A percentile compares a stretch with the other conserved stretches of the same genome.
These are phyloP conservation scores for Exophiala xenobiotica DNA, from an alignment of 2,329 filamentous ascomycete species.

Conservation along the genomic window DNA sequence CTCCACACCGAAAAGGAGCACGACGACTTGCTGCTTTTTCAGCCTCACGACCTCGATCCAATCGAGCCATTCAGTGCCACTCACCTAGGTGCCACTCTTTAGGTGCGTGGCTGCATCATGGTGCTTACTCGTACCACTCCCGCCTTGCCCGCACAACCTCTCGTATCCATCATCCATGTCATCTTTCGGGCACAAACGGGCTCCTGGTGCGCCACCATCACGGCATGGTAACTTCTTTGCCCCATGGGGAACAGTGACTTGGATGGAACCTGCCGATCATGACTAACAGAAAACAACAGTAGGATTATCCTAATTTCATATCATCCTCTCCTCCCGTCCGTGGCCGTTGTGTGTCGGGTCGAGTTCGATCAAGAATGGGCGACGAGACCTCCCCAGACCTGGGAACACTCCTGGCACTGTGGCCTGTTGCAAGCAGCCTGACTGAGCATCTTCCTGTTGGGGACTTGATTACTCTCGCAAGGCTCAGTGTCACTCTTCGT, in stretches of 20 bases:
- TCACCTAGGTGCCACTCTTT: too few species aligned
- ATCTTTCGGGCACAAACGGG: conserved; percentile 2
- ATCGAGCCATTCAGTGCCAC: too few species aligned
- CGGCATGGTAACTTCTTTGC: background rate
- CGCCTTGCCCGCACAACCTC: background rate
- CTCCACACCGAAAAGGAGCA: background rate
- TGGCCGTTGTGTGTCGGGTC: background rate
- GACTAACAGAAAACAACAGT: conserved; percentile 2
- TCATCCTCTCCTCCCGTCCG: background rate
- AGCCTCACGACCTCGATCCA: background rate
- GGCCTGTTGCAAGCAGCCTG: conserved; percentile 33
- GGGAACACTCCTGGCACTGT: conserved; percentile 31
- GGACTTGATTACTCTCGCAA: conserved; percentile 33
- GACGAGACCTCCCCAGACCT: conserved; percentile 15
- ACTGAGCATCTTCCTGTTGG: conserved; percentile 31
- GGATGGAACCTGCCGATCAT: background rate
- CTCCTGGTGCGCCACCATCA: background rate
- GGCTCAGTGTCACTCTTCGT: conserved; percentile 30
- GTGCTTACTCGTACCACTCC: too few species aligned
- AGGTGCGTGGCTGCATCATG: too few species aligned
- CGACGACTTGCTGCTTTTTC: background rate
- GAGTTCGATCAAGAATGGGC: background rate
- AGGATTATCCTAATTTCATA: background rate
- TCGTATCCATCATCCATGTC: background rate
- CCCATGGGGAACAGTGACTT: conserved; percentile 2